phyloP scores from a whole-genome alignment of 495 filamentous ascomycete species.

The Neurospora sp. region DNA sequence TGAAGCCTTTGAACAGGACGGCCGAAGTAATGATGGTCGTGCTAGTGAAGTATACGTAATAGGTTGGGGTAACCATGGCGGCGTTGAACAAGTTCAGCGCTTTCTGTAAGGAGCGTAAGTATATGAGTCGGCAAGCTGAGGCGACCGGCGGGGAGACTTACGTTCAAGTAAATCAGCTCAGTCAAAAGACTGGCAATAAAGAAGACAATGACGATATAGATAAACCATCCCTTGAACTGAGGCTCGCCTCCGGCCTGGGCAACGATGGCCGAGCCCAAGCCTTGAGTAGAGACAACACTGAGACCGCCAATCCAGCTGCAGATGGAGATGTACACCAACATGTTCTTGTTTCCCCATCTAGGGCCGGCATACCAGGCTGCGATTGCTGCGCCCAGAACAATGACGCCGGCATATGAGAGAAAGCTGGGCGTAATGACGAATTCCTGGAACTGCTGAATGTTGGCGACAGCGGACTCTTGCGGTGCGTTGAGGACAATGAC shows the following conservation, averaged over 20 bases:
- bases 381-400: slow-evolving; percentile 62
- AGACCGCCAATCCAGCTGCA: slow-evolving; percentile 91
- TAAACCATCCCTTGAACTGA: slow-evolving; percentile 97
- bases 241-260: slow-evolving; percentile 66
- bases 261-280: slow-evolving; percentile 82
- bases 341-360: slow-evolving; percentile 88
- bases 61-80: slow-evolving; percentile 92
- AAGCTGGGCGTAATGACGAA: slow-evolving; percentile 87
- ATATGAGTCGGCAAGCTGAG: not conserved
- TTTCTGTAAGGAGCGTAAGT: slow-evolving; percentile 60
- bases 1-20: slow-evolving; percentile 89
- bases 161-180: slow-evolving; percentile 92
- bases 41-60: slow-evolving; percentile 96
- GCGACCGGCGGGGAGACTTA: slow-evolving; percentile 37
- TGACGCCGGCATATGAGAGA: slow-evolving; percentile 70
- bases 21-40: slow-evolving; percentile 90
- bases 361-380: slow-evolving; percentile 79
- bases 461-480: slow-evolving; percentile 66
- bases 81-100: slow-evolving; percentile 96
- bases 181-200: slow-evolving; percentile 78
- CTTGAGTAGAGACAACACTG: slow-evolving; percentile 92
- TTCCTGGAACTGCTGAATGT: slow-evolving; percentile 87
- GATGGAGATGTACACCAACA: slow-evolving; percentile 94
- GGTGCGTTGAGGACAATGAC: slow-evolving; percentile 94
- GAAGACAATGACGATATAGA: slow-evolving; percentile 87